Evolutionary conservation across 1,139 yeast species (phyloP), one percentile per base, ranked within the genome.

Genomic region (Sugiyamaella neomexicana): DNA sequence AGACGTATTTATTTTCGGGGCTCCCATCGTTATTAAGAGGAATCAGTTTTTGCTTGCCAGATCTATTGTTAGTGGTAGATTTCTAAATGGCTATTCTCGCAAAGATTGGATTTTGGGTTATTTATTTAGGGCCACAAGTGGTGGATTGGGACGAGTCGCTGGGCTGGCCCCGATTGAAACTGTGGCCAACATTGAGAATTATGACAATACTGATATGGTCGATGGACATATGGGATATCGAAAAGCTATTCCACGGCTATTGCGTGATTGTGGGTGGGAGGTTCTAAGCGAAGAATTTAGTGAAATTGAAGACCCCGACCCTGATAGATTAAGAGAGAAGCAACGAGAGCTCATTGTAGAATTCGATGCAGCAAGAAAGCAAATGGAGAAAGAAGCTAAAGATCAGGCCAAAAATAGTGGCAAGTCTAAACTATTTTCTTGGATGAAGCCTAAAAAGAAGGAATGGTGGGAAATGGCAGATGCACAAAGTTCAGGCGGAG

Each of bases 171-270:
- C 93, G 1, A 79, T 91, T 40, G 83, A 81, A 45, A 72, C 56
- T 25, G 62, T 82, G 15, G 77, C 80, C 27, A 87, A 86, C 0
- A 76, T 91, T 42, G 96, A 90, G 60, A 93, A 91, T 68, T 78
- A 86, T 57, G 96, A 95, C 68, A 87, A 95, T 62, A 89, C 98
- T 0, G 90, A 85, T 15, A 66, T 79, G 50, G 96, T 93, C 1
- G 93, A 87, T 58, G 99, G 99, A 0, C 99, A 95, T 72, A 89
- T 95, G 97, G 88, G 89, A 5, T 95, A 95, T 71, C 86, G 99
- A 75, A 86, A 86, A 60, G 91, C 90, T 10, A 89, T 95, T 78
- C 99, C 99, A 0, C 82, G 81, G 62, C 77, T 95, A 50, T 70
- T 95, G 61, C 72, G 73, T 49, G 67, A 88, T 43, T 37, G 50